Evolutionary conservation across 169 alveolate genomes (phyloP).

Genomic region (Cryptosporidium muris): DNA sequence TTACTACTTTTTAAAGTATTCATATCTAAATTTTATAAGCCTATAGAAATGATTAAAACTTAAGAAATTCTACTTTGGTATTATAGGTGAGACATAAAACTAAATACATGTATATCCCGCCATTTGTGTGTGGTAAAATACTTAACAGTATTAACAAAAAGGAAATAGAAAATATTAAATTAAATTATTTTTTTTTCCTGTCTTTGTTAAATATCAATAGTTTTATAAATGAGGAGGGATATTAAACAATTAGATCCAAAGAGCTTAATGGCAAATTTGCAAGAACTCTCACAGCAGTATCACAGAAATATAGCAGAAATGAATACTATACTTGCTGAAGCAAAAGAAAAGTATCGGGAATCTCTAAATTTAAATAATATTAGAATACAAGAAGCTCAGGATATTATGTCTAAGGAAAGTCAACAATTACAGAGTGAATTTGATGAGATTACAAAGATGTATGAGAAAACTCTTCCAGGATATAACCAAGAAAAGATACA

Average conservation of each 20-base stretch:
- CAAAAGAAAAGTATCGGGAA: constrained; percentile 37
- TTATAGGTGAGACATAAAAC: not conserved
- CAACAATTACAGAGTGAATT: constrained; percentile 18
- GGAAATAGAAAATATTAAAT: not conserved
- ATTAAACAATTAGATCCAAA: constrained; percentile 19
- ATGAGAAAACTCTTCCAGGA: constrained; percentile 40
- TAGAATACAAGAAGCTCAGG: constrained; percentile 55
- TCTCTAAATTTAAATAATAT: constrained; percentile 38
- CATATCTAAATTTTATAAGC: too few species aligned
- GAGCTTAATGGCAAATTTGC: constrained; percentile 25
- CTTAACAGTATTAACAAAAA: not conserved
- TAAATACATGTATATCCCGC: not conserved
- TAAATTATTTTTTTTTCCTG: not conserved
- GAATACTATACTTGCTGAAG: constrained; percentile 37
- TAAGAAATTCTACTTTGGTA: not conserved
- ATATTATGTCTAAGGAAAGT: constrained; percentile 55
- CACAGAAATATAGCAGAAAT: constrained; percentile 59
- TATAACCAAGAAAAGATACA: constrained; percentile 35
- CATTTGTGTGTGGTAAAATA: not conserved
- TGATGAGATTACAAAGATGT: constrained; percentile 59
- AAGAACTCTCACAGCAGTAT: constrained; percentile 44
- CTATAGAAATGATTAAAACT: too few species aligned
- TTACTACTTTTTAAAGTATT: not conserved
- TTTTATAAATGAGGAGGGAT: constrained; percentile 1
- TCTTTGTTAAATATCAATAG: not conserved